phyloP scores from a whole-genome alignment of 441 rosid species.

The Viola pubescens region DNA sequence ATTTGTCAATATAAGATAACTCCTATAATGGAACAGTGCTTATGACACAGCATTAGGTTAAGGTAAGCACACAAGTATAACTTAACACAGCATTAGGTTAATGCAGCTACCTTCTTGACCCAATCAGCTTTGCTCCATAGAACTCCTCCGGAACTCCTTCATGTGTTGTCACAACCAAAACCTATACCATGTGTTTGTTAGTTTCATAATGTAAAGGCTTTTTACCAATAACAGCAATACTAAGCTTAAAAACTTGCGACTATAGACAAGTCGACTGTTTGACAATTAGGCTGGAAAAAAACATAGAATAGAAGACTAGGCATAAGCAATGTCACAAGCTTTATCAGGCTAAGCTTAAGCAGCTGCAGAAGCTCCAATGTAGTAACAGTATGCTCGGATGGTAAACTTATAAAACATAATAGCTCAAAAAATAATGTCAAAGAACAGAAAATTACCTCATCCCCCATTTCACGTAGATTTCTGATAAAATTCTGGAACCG shows the following conservation, averaged over 20 bases:
- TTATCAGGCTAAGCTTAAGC: too few relatives aligned
- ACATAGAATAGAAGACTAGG: too few relatives aligned
- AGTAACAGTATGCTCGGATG: slow-evolving; percentile 1
- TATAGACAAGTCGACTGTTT: neutral
- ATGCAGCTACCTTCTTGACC: slow-evolving; percentile 64
- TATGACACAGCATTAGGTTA: too few relatives aligned
- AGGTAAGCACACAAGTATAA: too few relatives aligned
- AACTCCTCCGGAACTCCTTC: slow-evolving; percentile 96
- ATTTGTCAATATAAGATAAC: too few relatives aligned
- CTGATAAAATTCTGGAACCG: slow-evolving; percentile 93
- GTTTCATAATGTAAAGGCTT: slow-evolving; percentile 6
- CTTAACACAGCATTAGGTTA: neutral
- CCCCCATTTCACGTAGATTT: slow-evolving; percentile 94
- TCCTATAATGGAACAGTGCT: too few relatives aligned
- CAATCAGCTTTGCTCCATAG: slow-evolving; percentile 90
- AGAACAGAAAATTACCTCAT: slow-evolving; percentile 51
- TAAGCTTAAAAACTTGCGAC: neutral
- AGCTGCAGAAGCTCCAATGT: neutral
- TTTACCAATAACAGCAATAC: neutral
- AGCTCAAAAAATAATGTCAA: neutral
- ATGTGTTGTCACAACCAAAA: slow-evolving; percentile 91
- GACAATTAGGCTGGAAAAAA: too few relatives aligned
- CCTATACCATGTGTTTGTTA: slow-evolving; percentile 37
- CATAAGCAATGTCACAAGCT: too few relatives aligned
- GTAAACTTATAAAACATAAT: slow-evolving; percentile 1